Evolutionary conservation across 345 rosid genomes (phyloP).

Genomic region (Lagerstroemia speciosa): DNA sequence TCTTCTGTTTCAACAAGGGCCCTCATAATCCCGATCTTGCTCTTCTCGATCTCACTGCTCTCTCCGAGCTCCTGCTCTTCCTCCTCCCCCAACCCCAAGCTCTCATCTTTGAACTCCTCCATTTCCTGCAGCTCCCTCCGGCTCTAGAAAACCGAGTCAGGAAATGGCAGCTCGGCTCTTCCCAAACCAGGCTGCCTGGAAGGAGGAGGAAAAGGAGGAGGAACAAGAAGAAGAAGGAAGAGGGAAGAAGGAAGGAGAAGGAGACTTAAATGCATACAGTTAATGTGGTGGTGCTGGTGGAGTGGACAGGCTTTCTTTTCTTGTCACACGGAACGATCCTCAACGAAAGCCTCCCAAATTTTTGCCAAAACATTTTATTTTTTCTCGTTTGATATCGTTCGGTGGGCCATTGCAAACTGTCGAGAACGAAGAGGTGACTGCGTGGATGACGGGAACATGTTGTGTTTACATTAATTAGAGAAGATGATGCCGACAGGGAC

Average conservation of each 20-base stretch:
- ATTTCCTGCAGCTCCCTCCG: background rate
- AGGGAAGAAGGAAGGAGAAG: too few species aligned
- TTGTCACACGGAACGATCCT: too few species aligned
- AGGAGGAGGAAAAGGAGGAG: background rate
- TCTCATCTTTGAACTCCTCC: conserved; percentile 14
- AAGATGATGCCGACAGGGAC: too few species aligned
- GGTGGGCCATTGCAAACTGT: too few species aligned
- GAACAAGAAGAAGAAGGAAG: background rate
- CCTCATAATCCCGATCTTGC: conserved; percentile 75
- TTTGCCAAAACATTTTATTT: too few species aligned
- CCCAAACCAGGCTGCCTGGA: background rate
- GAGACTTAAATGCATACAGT: background rate
- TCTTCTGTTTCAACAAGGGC: conserved; percentile 65
- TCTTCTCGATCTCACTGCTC: conserved; percentile 54
- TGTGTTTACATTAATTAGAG: too few species aligned
- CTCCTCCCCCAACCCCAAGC: background rate
- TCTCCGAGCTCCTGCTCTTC: conserved; percentile 8
- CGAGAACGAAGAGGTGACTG: too few species aligned
- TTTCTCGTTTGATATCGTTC: too few species aligned
- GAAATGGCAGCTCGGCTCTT: background rate
- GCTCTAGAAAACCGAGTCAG: background rate
- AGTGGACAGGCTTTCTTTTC: too few species aligned
- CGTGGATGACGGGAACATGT: too few species aligned
- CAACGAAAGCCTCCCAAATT: too few species aligned
- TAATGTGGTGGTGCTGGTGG: too few species aligned